These are phyloP conservation scores for Globisporangium irregulare DNA, from an alignment of 352 stramenopile species.

Conservation along the genomic window DNA sequence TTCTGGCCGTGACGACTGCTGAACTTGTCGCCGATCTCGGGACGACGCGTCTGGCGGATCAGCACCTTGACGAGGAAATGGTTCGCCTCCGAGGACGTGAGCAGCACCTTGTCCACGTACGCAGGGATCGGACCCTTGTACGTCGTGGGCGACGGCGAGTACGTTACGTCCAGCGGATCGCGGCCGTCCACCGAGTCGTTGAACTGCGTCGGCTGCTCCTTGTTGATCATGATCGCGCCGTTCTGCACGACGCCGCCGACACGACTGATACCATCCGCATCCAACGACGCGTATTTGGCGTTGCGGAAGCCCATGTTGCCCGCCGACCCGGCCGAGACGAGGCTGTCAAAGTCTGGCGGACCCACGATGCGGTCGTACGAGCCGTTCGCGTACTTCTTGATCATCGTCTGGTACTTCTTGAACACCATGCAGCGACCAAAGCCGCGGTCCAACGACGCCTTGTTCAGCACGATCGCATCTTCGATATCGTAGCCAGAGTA, in stretches of 20 bases:
- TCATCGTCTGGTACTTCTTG: constrained; percentile 97
- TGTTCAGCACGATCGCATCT: constrained; percentile 99
- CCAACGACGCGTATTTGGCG: constrained; percentile 92
- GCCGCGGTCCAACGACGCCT: constrained; percentile 94
- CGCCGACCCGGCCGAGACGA: constrained; percentile 46
- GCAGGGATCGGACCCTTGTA: constrained; percentile 95
- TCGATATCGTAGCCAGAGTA: constrained; percentile 99
- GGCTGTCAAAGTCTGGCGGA: constrained; percentile 84
- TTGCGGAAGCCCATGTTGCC: constrained; percentile 75
- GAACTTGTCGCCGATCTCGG: constrained; percentile 99
- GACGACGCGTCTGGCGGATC: constrained; percentile 93
- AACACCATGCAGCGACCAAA: constrained; percentile 99
- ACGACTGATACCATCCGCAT: constrained; percentile 95
- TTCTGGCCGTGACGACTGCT: constrained; percentile 99
- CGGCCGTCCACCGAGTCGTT: constrained; percentile 81
- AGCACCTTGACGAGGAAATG: constrained; percentile 98
- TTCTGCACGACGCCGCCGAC: constrained; percentile 89
- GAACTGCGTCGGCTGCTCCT: constrained; percentile 95
- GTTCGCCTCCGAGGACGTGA: constrained; percentile 98
- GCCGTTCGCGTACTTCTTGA: constrained; percentile 97
- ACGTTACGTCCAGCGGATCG: constrained; percentile 75
- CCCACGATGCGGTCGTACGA: constrained; percentile 94
- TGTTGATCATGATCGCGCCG: constrained; percentile 98
- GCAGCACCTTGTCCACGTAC: constrained; percentile 98
- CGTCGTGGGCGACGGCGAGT: constrained; percentile 86